Conservation (phyloP, 495 filamentous ascomycete genomes). For the Jackrogersella multiformis region DNA sequence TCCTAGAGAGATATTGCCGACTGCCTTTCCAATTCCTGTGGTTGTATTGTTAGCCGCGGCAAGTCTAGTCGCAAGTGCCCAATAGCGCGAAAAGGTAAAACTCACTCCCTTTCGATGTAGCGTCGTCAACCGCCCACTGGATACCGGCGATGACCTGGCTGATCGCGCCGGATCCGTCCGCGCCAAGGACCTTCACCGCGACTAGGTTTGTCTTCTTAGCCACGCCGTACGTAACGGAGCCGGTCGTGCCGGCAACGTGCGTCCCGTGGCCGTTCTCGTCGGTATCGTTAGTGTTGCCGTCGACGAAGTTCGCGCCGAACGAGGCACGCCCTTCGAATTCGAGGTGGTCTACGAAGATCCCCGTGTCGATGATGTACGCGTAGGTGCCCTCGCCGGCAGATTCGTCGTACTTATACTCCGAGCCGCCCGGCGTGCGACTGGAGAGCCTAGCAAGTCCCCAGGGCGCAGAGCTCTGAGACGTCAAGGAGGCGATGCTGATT, state of each 20-base stretch:
- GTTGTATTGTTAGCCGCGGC: conserved; percentile 3
- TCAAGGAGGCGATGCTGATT: conserved; percentile 26
- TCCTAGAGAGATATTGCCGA: conserved; percentile 59
- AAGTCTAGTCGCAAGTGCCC: background rate
- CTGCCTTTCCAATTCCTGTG: conserved; percentile 45
- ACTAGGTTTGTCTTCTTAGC: conserved; percentile 49
- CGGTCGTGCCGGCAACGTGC: conserved; percentile 50
- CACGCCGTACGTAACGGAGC: conserved; percentile 47
- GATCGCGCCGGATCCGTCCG: conserved; percentile 47
- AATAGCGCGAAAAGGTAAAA: no score
- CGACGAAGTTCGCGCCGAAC: conserved; percentile 57
- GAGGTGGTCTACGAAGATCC: conserved; percentile 57
- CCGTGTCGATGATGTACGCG: conserved; percentile 59
- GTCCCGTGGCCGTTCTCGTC: conserved; percentile 55
- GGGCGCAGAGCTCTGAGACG: conserved; percentile 47
- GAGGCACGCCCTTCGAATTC: conserved; percentile 63
- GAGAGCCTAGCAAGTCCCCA: conserved; percentile 58
- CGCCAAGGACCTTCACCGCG: conserved; percentile 52
- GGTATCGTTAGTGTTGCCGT: conserved; percentile 40
- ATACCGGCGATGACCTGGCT: conserved; percentile 62
- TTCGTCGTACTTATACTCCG: conserved; percentile 55
- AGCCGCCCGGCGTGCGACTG: conserved; percentile 43
- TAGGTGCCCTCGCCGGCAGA: conserved; percentile 54
- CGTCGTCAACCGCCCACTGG: conserved; percentile 57
- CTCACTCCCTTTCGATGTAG: conserved; percentile 38